These are phyloP conservation scores for Nematodospora valgi DNA, from an alignment of 805 yeast species.

Conservation along the genomic window DNA sequence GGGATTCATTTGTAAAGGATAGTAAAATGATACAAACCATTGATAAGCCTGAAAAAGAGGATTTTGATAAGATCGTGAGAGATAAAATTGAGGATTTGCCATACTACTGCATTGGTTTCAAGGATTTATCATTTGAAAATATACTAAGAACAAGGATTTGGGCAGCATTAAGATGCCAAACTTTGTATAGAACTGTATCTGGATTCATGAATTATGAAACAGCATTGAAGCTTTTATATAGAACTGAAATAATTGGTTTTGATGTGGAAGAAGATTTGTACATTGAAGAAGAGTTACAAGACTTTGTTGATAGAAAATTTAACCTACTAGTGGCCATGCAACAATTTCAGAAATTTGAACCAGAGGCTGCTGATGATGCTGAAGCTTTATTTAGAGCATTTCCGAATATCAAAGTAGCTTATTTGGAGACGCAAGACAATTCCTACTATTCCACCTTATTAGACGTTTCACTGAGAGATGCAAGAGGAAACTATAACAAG, in stretches of 20 bases:
- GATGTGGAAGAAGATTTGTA: constrained; percentile 15
- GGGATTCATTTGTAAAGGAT: constrained; percentile 79
- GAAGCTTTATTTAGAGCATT: constrained; percentile 69
- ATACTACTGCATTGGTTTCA: constrained; percentile 69
- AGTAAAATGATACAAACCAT: constrained; percentile 39
- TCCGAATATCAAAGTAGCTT: constrained; percentile 61
- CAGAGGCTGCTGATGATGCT: constrained; percentile 50
- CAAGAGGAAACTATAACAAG: constrained; percentile 41
- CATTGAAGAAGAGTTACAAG: constrained; percentile 20
- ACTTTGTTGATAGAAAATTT: constrained; percentile 74
- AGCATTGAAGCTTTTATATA: constrained; percentile 67
- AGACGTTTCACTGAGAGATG: constrained; percentile 41
- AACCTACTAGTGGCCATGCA: constrained; percentile 85
- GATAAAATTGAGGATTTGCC: constrained; percentile 61
- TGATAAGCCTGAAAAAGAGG: constrained; percentile 9
- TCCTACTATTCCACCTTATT: constrained; percentile 60
- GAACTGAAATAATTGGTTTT: constrained; percentile 61
- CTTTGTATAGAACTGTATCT: constrained; percentile 75
- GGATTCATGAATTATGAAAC: constrained; percentile 78
- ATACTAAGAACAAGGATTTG: constrained; percentile 75
- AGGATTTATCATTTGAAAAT: constrained; percentile 58
- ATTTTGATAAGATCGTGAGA: constrained; percentile 20
- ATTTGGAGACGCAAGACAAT: constrained; percentile 44
- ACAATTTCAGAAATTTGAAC: constrained; percentile 68
- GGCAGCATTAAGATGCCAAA: constrained; percentile 84